phyloP scores from a whole-genome alignment of 305 asterid species.

The Fraxinus sp. region DNA sequence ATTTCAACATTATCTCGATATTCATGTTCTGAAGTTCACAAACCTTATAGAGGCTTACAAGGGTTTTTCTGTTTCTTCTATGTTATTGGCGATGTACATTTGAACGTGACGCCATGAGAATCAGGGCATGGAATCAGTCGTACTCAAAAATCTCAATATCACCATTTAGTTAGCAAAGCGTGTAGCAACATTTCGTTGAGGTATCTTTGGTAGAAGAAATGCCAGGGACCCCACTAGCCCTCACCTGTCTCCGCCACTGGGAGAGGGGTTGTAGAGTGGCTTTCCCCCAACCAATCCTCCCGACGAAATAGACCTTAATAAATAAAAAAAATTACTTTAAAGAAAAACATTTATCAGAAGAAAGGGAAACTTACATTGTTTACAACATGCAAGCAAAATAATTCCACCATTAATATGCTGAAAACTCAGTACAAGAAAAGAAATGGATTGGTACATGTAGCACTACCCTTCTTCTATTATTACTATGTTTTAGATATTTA shows the following conservation, averaged over 20 bases:
- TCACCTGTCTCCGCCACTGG: neutral
- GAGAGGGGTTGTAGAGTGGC: neutral
- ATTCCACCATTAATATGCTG: neutral
- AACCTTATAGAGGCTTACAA: neutral
- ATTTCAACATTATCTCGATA: neutral
- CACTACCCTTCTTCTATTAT: neutral
- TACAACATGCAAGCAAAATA: neutral
- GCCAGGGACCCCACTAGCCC: no score
- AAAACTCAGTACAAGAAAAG: neutral
- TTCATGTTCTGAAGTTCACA: neutral
- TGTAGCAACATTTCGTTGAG: neutral
- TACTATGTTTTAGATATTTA: neutral
- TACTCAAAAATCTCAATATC: neutral
- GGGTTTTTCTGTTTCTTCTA: neutral
- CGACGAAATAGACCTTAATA: neutral
- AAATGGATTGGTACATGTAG: no score
- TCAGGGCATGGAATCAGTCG: neutral
- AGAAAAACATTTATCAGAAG: neutral
- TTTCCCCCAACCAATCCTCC: neutral
- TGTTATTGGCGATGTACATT: neutral
- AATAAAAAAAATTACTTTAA: neutral
- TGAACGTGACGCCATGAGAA: neutral
- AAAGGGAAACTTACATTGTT: neutral
- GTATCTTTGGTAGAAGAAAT: neutral
- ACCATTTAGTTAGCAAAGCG: neutral